These are phyloP conservation scores for Phalaenopsis equestris DNA, from an alignment of 106 monocot species.

Conservation along the genomic window DNA sequence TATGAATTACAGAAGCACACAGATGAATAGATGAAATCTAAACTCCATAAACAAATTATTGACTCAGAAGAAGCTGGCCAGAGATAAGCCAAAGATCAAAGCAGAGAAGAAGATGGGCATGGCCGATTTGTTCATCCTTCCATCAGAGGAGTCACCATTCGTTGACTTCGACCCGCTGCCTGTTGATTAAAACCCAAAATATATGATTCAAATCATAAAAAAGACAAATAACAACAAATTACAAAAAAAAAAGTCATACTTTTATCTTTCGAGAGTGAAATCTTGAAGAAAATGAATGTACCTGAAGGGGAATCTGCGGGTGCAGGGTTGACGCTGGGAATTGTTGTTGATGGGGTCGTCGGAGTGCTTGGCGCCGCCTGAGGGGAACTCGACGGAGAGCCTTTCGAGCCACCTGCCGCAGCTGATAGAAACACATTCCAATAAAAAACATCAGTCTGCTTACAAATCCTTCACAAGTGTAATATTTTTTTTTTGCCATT, in stretches of 20 bases:
- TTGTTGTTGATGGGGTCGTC: not conserved
- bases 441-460: not conserved
- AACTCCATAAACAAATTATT: too few relatives aligned
- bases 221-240: too few relatives aligned
- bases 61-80: too few relatives aligned
- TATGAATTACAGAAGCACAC: not conserved
- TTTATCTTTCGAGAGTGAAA: too few relatives aligned
- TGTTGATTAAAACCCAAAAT: not conserved
- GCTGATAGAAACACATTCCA: not conserved
- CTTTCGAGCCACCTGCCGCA: not conserved
- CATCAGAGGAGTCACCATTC: not conserved
- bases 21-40: not conserved
- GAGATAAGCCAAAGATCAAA: not conserved
- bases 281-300: not conserved
- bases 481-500: too few relatives aligned
- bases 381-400: constrained; percentile 7
- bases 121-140: not conserved
- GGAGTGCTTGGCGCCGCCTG: constrained; percentile 6
- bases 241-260: not conserved
- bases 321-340: not conserved
- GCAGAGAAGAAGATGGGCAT: not conserved
- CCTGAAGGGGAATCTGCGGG: not conserved
- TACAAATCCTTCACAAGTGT: too few relatives aligned
- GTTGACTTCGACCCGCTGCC: constrained; percentile 6
- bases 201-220: too few relatives aligned